These are phyloP conservation scores for Puya raimondii DNA, from an alignment of 176 grass and related monocot genomes.

Conservation along the genomic window DNA sequence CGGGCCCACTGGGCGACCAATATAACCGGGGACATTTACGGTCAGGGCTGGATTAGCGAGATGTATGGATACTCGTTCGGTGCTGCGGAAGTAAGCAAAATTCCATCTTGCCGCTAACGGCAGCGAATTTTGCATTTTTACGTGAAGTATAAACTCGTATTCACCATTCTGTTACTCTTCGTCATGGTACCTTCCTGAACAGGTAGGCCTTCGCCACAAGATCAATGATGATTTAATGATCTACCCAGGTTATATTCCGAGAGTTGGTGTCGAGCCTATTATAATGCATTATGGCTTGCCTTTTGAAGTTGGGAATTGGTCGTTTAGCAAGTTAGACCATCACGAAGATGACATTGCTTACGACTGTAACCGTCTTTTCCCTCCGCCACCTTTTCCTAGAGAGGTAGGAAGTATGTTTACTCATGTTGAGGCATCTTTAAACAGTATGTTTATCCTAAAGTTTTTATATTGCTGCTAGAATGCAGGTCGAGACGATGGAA, in stretches of 20 bases:
- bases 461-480: constrained; percentile 9
- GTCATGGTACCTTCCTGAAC: constrained; percentile 25
- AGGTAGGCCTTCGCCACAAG: constrained; percentile 88
- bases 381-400: constrained; percentile 75
- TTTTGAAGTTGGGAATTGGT: constrained; percentile 97
- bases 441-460: not conserved
- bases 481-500: constrained; percentile 84
- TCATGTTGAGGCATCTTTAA: constrained; percentile 9
- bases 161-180: constrained; percentile 7
- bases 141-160: constrained; percentile 2
- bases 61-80: constrained; percentile 98
- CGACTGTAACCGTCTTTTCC: constrained; percentile 86
- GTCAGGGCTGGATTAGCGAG: constrained; percentile 96
- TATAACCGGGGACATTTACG: constrained; percentile 98
- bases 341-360: constrained; percentile 84
- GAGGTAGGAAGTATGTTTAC: constrained; percentile 43
- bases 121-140: constrained; percentile 10
- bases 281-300: constrained; percentile 86
- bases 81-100: constrained; percentile 83
- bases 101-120: constrained; percentile 11
- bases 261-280: constrained; percentile 62
- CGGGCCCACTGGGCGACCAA: constrained; percentile 90
- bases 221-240: constrained; percentile 99
- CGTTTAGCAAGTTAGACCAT: constrained; percentile 87
- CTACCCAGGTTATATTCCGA: constrained; percentile 93